phyloP scores from a whole-genome alignment of 2,329 filamentous ascomycete genomes.

The Scedosporium boydii region DNA sequence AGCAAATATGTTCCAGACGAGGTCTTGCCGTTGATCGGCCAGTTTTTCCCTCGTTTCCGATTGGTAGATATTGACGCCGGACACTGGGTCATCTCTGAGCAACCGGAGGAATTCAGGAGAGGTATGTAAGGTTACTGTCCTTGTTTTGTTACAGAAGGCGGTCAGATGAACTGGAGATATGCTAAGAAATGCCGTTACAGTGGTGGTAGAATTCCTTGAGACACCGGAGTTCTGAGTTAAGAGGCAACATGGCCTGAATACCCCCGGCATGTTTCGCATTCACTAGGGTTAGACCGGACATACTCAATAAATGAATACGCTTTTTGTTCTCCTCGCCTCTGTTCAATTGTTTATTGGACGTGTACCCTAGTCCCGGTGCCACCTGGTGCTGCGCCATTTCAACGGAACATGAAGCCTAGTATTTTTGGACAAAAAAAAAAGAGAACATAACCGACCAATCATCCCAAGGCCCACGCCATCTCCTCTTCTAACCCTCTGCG shows the following conservation, averaged over 20 bases:
- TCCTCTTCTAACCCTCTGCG: constrained; percentile 17
- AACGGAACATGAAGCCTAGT: constrained; percentile 29
- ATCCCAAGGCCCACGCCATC: not conserved
- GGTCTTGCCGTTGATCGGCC: constrained; percentile 65
- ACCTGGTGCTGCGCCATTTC: constrained; percentile 35
- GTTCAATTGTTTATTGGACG: constrained; percentile 1
- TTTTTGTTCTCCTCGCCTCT: not conserved
- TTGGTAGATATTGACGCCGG: constrained; percentile 67
- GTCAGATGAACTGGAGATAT: not conserved
- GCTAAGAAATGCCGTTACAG: constrained; percentile 23
- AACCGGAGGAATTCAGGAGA: constrained; percentile 67
- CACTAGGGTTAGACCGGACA: not conserved
- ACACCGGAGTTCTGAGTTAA: not conserved
- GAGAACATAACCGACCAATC: constrained; percentile 3
- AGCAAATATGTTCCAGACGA: constrained; percentile 78
- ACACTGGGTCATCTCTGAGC: constrained; percentile 87
- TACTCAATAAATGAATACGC: not conserved
- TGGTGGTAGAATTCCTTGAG: constrained; percentile 52
- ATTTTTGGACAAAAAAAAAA: constrained; percentile 9
- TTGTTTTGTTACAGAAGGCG: too few relatives aligned
- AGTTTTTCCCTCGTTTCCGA: constrained; percentile 72
- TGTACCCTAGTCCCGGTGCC: constrained; percentile 30
- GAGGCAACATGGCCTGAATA: not conserved
- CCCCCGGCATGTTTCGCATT: too few relatives aligned
- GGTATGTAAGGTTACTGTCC: constrained; percentile 36